Conservation (phyloP, 2,329 filamentous ascomycete species). For the Penicillium decumbens region DNA sequence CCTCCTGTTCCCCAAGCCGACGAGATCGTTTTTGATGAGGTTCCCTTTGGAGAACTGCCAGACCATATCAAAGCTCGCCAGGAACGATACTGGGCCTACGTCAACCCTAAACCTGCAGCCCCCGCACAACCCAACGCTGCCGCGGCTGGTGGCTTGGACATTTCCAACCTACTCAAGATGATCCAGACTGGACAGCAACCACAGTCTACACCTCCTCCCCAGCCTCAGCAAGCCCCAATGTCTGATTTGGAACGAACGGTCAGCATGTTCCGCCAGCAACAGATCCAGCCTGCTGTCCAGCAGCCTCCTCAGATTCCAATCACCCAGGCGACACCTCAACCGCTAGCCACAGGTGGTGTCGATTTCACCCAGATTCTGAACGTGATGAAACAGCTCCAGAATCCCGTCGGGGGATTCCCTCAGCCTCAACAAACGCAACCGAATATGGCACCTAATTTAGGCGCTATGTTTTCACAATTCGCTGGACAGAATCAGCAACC, state of each 20-base stretch:
- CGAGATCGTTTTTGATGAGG: slow-evolving; percentile 33
- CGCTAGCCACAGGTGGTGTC: slow-evolving; percentile 26
- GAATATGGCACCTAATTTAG: slow-evolving; percentile 32
- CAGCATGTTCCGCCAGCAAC: slow-evolving; percentile 37
- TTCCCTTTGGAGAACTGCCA: slow-evolving; percentile 42
- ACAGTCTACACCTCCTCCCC: slow-evolving; percentile 29
- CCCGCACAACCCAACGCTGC: slow-evolving; percentile 21
- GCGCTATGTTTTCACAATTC: slow-evolving; percentile 34
- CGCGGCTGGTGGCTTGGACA: slow-evolving; percentile 29
- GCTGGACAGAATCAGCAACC: slow-evolving; percentile 24
- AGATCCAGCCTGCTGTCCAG: slow-evolving; percentile 11
- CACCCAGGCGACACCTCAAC: slow-evolving; percentile 24
- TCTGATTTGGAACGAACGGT: slow-evolving; percentile 37
- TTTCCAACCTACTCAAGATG: slow-evolving; percentile 40
- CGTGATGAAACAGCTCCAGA: slow-evolving; percentile 39
- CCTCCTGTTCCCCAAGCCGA: slow-evolving; percentile 38
- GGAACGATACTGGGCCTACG: slow-evolving; percentile 38
- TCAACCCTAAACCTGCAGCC: slow-evolving; percentile 31
- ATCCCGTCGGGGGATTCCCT: slow-evolving; percentile 17
- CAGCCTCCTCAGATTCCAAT: slow-evolving; percentile 23
- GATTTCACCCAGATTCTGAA: slow-evolving; percentile 40
- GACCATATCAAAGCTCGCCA: slow-evolving; percentile 42
- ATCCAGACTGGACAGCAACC: slow-evolving; percentile 36
- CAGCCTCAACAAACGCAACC: slow-evolving; percentile 27
- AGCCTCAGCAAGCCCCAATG: slow-evolving; percentile 24